These are phyloP conservation scores for Pisolithus sp. DNA, from an alignment of 768 basidiomycete species.

Conservation along the genomic window DNA sequence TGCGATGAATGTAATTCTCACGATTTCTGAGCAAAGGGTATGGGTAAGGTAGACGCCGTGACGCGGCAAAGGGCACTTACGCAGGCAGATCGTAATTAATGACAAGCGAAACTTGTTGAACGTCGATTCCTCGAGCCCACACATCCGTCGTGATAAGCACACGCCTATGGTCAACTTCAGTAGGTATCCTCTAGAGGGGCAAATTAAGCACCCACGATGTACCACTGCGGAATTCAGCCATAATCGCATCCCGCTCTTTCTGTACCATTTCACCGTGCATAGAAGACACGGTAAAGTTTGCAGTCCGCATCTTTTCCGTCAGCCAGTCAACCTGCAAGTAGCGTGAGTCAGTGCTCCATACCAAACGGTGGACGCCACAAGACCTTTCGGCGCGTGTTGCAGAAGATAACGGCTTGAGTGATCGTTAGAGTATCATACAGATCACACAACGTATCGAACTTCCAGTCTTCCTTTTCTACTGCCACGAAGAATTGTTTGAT, in stretches of 20 bases:
- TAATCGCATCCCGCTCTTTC: slow-evolving; percentile 91
- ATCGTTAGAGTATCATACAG: slow-evolving; percentile 98
- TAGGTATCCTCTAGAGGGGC: slow-evolving; percentile 2
- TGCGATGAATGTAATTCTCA: slow-evolving; percentile 99
- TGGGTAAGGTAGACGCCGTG: slow-evolving; percentile 8
- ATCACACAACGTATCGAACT: slow-evolving; percentile 96
- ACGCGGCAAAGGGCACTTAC: slow-evolving; percentile 40
- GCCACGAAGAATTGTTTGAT: slow-evolving; percentile 98
- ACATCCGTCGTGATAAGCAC: slow-evolving; percentile 95
- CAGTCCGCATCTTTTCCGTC: slow-evolving; percentile 97
- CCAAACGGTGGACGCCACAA: neutral
- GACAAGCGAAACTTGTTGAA: slow-evolving; percentile 95
- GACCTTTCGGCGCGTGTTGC: slow-evolving; percentile 96
- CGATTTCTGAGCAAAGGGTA: slow-evolving; percentile 54
- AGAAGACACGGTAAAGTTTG: slow-evolving; percentile 96
- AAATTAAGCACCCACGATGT: slow-evolving; percentile 58
- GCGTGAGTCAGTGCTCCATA: slow-evolving; percentile 4
- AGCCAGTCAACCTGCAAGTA: slow-evolving; percentile 83
- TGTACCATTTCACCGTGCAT: slow-evolving; percentile 98
- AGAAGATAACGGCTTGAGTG: slow-evolving; percentile 98
- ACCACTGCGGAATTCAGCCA: slow-evolving; percentile 93
- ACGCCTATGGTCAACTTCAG: slow-evolving; percentile 43
- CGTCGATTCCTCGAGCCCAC: slow-evolving; percentile 97
- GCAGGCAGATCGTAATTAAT: slow-evolving; percentile 96
- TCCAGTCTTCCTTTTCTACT: slow-evolving; percentile 99